Percentiles rank a stretch among this genome's conserved stretches.
Evolutionary conservation across 495 filamentous ascomycete genomes (phyloP).

Genomic region (Trichoderma gamsii): DNA sequence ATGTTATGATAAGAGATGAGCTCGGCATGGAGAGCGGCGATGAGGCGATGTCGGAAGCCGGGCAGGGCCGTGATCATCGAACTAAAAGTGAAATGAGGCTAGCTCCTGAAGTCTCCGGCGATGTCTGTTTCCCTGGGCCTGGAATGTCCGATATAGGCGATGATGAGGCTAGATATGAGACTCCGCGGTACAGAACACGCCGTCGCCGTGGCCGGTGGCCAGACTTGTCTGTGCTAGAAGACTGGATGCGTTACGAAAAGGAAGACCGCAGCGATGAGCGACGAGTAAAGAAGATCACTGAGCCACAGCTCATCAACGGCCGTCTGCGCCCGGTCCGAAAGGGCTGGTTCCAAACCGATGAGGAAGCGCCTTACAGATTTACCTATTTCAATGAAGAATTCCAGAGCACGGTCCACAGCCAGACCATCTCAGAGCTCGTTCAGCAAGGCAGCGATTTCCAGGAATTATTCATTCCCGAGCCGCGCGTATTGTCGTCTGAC

Average conservation of each 20-base stretch:
- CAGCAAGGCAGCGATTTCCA: conserved; percentile 76
- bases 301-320: conserved; percentile 86
- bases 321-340: conserved; percentile 73
- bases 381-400: conserved; percentile 99
- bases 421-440: conserved; percentile 85
- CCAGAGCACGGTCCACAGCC: conserved; percentile 86
- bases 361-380: conserved; percentile 88
- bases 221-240: conserved; percentile 67
- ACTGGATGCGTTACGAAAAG: conserved; percentile 84
- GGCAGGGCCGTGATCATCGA: conserved; percentile 34
- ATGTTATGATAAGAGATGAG: conserved; percentile 65
- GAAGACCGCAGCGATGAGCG: conserved; percentile 80
- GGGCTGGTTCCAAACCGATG: conserved; percentile 79
- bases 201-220: conserved; percentile 52
- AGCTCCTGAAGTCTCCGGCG: conserved; percentile 25
- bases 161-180: conserved; percentile 51
- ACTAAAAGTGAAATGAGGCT: conserved; percentile 43
- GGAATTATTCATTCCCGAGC: conserved; percentile 68
- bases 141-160: conserved; percentile 71
- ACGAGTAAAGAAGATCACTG: conserved; percentile 86
- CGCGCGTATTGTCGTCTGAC: conserved; percentile 43
- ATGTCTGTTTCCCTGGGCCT: conserved; percentile 88
- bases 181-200: conserved; percentile 39
- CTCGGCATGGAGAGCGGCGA: conserved; percentile 29
- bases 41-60: background rate